phyloP scores from a whole-genome alignment of 2,329 filamentous ascomycete genomes.

The Penicillium olsonii region DNA sequence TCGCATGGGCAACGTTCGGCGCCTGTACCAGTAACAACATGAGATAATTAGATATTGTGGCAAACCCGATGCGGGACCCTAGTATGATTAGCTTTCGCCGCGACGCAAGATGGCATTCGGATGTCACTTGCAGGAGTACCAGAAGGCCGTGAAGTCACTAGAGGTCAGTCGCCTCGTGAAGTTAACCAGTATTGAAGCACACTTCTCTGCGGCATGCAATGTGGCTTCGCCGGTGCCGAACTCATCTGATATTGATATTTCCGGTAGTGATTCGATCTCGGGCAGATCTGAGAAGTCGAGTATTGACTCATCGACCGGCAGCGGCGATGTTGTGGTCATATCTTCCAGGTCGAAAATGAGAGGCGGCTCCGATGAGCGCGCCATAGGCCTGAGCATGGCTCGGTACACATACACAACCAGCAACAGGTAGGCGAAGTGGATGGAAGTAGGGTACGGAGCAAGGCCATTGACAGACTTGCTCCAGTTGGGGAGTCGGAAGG shows the following conservation, averaged over 20 bases:
- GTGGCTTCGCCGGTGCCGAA: constrained; percentile 29
- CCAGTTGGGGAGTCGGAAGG: constrained; percentile 31
- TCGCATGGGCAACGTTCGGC: constrained; percentile 29
- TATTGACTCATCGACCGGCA: constrained; percentile 21
- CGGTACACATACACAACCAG: constrained; percentile 39
- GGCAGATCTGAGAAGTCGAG: constrained; percentile 27
- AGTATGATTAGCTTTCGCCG: not conserved
- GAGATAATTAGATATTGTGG: constrained; percentile 38
- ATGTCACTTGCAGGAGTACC: constrained; percentile 34
- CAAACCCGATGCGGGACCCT: constrained; percentile 38
- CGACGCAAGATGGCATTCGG: too few relatives aligned
- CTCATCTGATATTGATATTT: constrained; percentile 24
- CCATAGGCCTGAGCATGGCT: constrained; percentile 35
- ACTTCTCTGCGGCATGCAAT: constrained; percentile 33
- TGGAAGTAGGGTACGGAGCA: constrained; percentile 26
- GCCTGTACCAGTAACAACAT: constrained; percentile 35
- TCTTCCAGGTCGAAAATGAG: constrained; percentile 31
- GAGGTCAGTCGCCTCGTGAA: constrained; percentile 29
- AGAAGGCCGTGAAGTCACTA: constrained; percentile 32
- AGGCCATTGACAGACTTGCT: constrained; percentile 28
- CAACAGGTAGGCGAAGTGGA: constrained; percentile 40
- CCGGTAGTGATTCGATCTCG: constrained; percentile 26
- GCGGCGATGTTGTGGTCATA: constrained; percentile 20
- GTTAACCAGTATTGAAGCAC: constrained; percentile 32
- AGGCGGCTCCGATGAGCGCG: constrained; percentile 29